Conservation (phyloP, 306 rosid genomes). For the Prosopis cineraria region DNA sequence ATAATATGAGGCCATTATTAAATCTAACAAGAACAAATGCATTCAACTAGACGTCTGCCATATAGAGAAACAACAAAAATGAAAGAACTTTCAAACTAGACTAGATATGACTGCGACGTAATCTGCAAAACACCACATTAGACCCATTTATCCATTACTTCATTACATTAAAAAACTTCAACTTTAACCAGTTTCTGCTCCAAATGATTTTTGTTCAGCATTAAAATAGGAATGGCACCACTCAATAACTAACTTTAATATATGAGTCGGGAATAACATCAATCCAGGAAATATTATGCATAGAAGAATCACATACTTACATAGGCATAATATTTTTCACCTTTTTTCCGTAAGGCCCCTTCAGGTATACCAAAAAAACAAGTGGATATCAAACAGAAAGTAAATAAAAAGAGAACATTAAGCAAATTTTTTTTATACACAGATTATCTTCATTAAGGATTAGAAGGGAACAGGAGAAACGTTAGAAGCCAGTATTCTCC, state of each 20-base stretch:
- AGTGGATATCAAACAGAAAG: conserved; percentile 32
- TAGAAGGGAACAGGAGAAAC: not conserved
- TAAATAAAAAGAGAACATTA: conserved; percentile 7
- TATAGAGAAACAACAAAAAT: not conserved
- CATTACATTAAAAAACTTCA: conserved; percentile 10
- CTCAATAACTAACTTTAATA: conserved; percentile 16
- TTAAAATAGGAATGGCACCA: conserved; percentile 20
- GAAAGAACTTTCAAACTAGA: not conserved
- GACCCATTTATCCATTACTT: not conserved
- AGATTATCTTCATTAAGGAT: not conserved
- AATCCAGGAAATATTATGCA: conserved; percentile 12
- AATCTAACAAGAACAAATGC: not conserved
- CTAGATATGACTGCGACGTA: conserved; percentile 7
- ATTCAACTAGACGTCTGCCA: not conserved
- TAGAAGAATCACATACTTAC: conserved; percentile 46
- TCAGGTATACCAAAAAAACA: conserved; percentile 44
- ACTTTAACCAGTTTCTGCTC: conserved; percentile 39
- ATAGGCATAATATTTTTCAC: conserved; percentile 37
- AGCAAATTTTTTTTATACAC: not conserved
- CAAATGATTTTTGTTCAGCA: conserved; percentile 27
- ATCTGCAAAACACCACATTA: conserved; percentile 6
- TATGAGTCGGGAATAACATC: conserved; percentile 24
- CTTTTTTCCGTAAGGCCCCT: conserved; percentile 44
- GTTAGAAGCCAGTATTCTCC: conserved; percentile 4
- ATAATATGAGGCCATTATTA: not conserved